Percentiles rank a stretch among this genome's conserved stretches.
phyloP scores from a whole-genome alignment of 2,329 filamentous ascomycete genomes.

The Paracoccidioides brasiliensis region DNA sequence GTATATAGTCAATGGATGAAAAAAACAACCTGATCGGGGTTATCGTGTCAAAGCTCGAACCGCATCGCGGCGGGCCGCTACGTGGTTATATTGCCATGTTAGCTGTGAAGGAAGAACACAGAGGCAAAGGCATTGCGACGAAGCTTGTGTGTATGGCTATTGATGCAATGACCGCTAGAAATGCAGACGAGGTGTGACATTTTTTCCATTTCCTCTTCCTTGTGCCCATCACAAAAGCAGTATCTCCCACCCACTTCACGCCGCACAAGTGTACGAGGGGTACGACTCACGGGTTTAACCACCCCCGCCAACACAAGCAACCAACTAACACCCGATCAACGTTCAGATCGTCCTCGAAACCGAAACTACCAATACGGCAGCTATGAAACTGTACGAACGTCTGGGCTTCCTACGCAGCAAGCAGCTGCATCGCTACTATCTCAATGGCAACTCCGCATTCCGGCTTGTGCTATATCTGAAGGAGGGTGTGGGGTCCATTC shows the following conservation, averaged over 20 bases:
- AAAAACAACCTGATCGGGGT: slow-evolving; percentile 58
- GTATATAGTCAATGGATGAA: slow-evolving; percentile 42
- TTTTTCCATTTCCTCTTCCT: background rate
- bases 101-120: slow-evolving; percentile 67
- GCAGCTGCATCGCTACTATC: slow-evolving; percentile 83
- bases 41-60: slow-evolving; percentile 87
- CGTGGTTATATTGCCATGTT: slow-evolving; percentile 98
- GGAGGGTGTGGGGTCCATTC: slow-evolving; percentile 38
- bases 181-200: slow-evolving; percentile 61
- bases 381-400: slow-evolving; percentile 84
- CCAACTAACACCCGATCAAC: background rate
- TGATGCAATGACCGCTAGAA: slow-evolving; percentile 70
- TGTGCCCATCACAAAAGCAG: background rate
- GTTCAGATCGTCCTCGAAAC: slow-evolving; percentile 75
- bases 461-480: slow-evolving; percentile 72
- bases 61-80: slow-evolving; percentile 71
- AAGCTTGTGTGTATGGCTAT: slow-evolving; percentile 80
- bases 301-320: background rate
- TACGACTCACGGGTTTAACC: background rate
- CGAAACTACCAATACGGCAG: slow-evolving; percentile 80
- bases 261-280: background rate
- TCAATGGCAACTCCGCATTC: slow-evolving; percentile 93
- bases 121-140: slow-evolving; percentile 78
- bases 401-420: slow-evolving; percentile 88
- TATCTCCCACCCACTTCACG: background rate